Evolutionary conservation across 169 alveolate species (phyloP), one percentile per base, ranked within the genome.

Genomic region (Plasmodium malariae): DNA sequence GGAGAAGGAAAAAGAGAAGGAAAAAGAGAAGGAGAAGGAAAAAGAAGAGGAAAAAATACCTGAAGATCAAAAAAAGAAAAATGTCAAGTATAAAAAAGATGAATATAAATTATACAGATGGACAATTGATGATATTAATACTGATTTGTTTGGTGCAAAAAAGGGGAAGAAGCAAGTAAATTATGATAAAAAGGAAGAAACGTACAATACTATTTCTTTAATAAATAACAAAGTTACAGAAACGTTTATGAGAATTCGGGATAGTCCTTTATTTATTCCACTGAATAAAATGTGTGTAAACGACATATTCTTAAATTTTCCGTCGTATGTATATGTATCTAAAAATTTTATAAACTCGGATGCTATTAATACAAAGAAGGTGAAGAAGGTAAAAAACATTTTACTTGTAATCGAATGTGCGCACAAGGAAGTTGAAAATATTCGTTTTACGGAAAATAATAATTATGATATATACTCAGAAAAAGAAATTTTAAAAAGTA

Each of bases 41-140:
- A 86, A 86, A 24, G 92, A 86, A 63, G 92, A 86, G 57, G 92
- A 86, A 86, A 86, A 86, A 86, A 71, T 86, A 17, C 14, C 76
- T 2, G 92, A 71, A 14, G 92, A 86, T 86, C 76, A 36, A 36
- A 86, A 86, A 49, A 86, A 86, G 21, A 86, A 86, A 70, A 86
- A 70, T 48, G 28, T 86, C 45, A 86, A 86, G 40, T 69, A 49
- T 69, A 86, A 86, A 63, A 86, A 86, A 43, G 92, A 86, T 57
- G 92, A 86, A 86, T 86, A 86, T 62, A 86, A 86, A 69, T 55
- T 86, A 65, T 65, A 65, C 17, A 17, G 54, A 19, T 65, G 74
- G 74, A 36, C 59, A 3, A 11, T 65, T 19, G 69, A 59, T 3
- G 69, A 59, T 59, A 59, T 59, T 19, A 59, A 59, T 21, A 19